Percentiles rank a stretch among this genome's conserved stretches.
Evolutionary conservation across 495 filamentous ascomycete species (phyloP).

Genomic region (Annulohypoxylon nitens): DNA sequence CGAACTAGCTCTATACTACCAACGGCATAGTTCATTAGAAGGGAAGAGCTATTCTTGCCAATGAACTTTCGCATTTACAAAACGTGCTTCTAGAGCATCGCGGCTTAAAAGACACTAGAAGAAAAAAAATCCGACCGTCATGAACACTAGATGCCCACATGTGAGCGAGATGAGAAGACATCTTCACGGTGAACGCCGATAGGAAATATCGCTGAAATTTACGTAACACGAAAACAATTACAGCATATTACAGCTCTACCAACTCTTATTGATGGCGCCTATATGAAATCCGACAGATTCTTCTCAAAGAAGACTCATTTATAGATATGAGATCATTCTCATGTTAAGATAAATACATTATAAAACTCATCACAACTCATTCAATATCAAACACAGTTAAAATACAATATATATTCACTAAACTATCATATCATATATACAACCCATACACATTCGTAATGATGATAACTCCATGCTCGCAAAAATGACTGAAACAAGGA

Average conservation of each 20-base stretch:
- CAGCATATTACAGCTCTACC: not conserved
- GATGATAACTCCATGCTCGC: constrained; percentile 14
- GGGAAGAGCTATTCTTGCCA: constrained; percentile 15
- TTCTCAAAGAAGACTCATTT: not conserved
- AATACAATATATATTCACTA: constrained; percentile 23
- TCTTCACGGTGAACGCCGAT: not conserved
- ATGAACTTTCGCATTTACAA: constrained; percentile 23
- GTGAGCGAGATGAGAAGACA: not conserved
- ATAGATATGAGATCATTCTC: not conserved
- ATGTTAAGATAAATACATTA: not conserved
- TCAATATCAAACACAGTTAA: not conserved
- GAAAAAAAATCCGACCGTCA: not conserved
- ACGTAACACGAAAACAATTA: not conserved
- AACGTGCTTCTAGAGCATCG: constrained; percentile 33
- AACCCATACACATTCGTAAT: constrained; percentile 23
- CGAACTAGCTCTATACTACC: constrained; percentile 14
- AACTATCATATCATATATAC: constrained; percentile 28
- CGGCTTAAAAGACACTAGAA: constrained; percentile 1
- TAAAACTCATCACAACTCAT: not conserved
- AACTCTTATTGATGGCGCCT: not conserved
- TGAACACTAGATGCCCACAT: not conserved
- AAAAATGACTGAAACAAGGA: not conserved
- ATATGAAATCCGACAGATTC: not conserved
- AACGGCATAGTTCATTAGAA: constrained; percentile 5
- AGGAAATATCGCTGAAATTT: not conserved